Base-by-base conservation (phyloP, 352 stramenopile genomes). In the Phytophthora kernoviae region DNA sequence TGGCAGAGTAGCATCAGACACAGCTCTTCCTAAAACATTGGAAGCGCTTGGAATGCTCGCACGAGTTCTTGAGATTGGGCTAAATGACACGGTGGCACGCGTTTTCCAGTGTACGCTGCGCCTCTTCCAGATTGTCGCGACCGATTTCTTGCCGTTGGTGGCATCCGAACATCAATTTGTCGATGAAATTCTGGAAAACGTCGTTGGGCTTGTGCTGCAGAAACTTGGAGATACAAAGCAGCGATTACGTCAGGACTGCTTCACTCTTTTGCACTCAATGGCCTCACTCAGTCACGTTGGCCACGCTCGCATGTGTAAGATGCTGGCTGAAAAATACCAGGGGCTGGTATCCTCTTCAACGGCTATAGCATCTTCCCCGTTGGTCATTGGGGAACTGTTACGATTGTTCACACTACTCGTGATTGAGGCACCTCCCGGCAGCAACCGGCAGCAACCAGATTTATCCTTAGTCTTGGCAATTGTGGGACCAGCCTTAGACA, bases 201-300 rank as follows among this genome's bases (percentile, higher is more conserved):
- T 81, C 0, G 78, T 87, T 1, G 71, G 73, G 0, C 56, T 88
- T 1, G 82, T 89, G 24, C 70, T 93, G 6, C 81, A 90, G 40
- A 91, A 89, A 57, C 72, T 93, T 18, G 79, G 80, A 20, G 85
- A 94, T 54, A 87, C 85, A 0, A 94, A 94, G 44, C 83, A 91
- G 26, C 65, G 85, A 4, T 43, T 94, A 11, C 79, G 85, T 7
- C 67, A 80, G 17, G 85, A 94, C 24, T 93, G 77, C 43, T 85
- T 87, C 48, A 90, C 81, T 14, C 48, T 93, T 0, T 55, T 94
- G 5, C 75, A 91, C 36, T 84, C 83, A 3, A 66, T 93, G 22
- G 71, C 83, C 0, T 75, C 74, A 0, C 54, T 92, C 2, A 61
- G 21, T 17, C 83, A 92, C 49, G 68, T 93, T 20, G 80, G 81